Evolutionary conservation across 2,329 filamentous ascomycete species (phyloP).

Genomic region (Domatiomyces globalis): DNA sequence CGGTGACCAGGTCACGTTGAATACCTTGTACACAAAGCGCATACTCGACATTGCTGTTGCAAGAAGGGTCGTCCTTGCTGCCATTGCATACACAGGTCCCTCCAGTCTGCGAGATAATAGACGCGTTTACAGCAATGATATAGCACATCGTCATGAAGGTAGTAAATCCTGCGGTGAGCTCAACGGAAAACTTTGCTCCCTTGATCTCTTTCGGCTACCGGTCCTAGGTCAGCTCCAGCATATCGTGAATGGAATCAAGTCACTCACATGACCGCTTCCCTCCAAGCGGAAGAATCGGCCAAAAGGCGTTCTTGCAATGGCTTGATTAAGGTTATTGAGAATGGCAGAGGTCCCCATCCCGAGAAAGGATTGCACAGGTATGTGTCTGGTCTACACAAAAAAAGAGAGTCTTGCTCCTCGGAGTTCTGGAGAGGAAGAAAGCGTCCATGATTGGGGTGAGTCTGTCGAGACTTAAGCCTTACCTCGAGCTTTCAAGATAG

Average conservation of each 20-base stretch:
- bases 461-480: too few relatives aligned
- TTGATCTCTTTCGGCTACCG: constrained; percentile 48
- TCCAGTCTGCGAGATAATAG: constrained; percentile 56
- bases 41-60: constrained; percentile 29
- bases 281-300: constrained; percentile 68
- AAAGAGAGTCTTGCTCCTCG: too few relatives aligned
- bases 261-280: constrained; percentile 51
- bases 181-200: constrained; percentile 65
- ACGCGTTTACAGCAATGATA: constrained; percentile 57
- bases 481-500: too few relatives aligned
- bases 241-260: too few relatives aligned
- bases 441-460: too few relatives aligned
- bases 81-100: constrained; percentile 58
- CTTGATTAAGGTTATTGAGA: constrained; percentile 38
- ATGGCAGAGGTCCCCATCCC: constrained; percentile 9
- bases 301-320: constrained; percentile 50
- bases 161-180: constrained; percentile 67
- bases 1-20: constrained; percentile 70
- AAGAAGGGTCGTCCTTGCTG: constrained; percentile 18
- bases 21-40: constrained; percentile 38
- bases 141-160: constrained; percentile 74
- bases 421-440: too few relatives aligned
- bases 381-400: too few relatives aligned
- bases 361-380: not conserved
- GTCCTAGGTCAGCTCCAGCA: too few relatives aligned